Base-by-base conservation (phyloP, 2,329 filamentous ascomycete species). In the Epichloe amarillans region DNA sequence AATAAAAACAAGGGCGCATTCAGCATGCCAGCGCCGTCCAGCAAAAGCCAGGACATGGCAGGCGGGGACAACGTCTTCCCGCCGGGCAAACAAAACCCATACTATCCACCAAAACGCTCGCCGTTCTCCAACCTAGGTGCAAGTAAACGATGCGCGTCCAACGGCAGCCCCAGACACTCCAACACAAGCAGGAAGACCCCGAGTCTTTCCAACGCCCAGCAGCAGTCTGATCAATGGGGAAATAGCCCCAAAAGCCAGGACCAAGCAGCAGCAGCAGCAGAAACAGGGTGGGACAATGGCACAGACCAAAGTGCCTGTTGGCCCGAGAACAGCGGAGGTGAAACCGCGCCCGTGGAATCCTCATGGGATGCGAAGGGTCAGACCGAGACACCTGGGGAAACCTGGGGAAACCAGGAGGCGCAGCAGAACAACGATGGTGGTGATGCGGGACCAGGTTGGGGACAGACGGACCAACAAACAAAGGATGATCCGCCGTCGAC, bases 1-100 rank as follows among this genome's bases (percentile, higher is more conserved):
- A 46, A 37, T 30, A 50, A 45, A 1, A 54, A 38, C 38, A 54
- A 49, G 39, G 57, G 57, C 12, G 54, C 50, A 7, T 58, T 57
- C 49, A 51, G 51, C 41, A 43, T 46, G 45, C 23, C 36, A 42
- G 43, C 58, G 4, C 5, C 49, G 30, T 54, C 54, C 1, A 59
- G 50, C 44, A 60, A 61, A 50, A 51, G 47, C 38, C 60, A 56
- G 38, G 60, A 59, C 33, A 54, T 57, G 23, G 53, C 51, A 10
- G 60, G 60, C 8, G 49, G 49, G 10, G 62, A 65, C 55, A 67
- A 68, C 41, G 60, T 67, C 36, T 60, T 56, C 1, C 64, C 64
- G 2, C 48, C 48, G 12, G 52, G 49, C n/a, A 48, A 54, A 21
- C 36, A 54, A 1, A 65, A 65, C 44, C 61, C 63, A 1, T 65